Evolutionary conservation across 1,284 basidiomycete species (phyloP), one percentile per base, ranked within the genome.

Genomic region (Puccinia horiana): DNA sequence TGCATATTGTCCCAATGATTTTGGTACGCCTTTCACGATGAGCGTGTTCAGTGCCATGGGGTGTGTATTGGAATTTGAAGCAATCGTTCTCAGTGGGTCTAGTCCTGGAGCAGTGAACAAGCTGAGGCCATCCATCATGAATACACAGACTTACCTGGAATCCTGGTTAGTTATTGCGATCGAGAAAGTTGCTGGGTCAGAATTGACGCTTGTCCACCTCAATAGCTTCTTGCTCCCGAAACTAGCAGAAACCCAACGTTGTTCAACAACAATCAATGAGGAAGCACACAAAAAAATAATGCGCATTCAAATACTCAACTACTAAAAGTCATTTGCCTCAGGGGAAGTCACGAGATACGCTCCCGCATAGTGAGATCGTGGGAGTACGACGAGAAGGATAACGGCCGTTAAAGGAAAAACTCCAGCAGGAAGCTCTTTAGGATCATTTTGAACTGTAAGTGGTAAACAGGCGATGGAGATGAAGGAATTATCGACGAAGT

Each of bases 151-250:
- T 76, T 58, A 76, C 74, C 32, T 76, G 40, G 54, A 20, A 76
- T 76, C 74, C 20, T 61, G 40, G 74, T 76, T 76, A 12, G 40
- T 44, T 20, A 76, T 76, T 56, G 74, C 74, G 37, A 76, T 35
- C 12, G 74, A 76, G 56, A 76, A 58, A 29, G 14, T 26, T 11
- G 54, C 56, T 18, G 74, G 74, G 44, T 76, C 74, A 56, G 52
- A 37, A 47, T 11, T 56, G 74, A 76, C 74, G 37, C 74, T 76
- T n/a, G 74, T 40, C 74, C 74, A 76, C 29, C 23, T 56, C 16
- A 76, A 40, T 18, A 16, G 0, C 54, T 76, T 56, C 56, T 56
- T 76, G 40, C 35, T 58, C 37, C 74, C 74, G n/a, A 61, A 23
- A 32, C 74, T 76, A 56, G 54, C 8, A 42, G 5, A 74, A 18